Base-by-base conservation (phyloP, 2,329 filamentous ascomycete species). In the Aspergillus viridinutans region DNA sequence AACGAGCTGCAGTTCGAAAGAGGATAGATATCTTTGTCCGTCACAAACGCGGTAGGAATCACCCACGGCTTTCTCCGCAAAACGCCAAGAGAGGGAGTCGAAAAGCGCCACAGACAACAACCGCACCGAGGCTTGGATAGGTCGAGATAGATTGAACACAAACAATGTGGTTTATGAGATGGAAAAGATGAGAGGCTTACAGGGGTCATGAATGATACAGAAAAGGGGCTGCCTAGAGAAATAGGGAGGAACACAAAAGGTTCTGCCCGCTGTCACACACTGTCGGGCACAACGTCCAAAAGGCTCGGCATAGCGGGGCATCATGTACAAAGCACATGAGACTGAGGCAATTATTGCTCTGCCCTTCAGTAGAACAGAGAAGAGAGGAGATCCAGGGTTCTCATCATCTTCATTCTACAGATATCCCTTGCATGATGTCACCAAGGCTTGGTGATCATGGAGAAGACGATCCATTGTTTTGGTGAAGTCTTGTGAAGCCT, bases 271-370 rank as follows among this genome's bases (percentile, higher is more conserved):
- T 23, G 49, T 35, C 49, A 26, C 49, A 14, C 38, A 23, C 17
- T 40, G 29, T 51, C 28, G 43, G 26, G 26, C 26, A 43, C 35
- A 28, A 45, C 40, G 8, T n/a, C 29, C 25, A 51, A 58, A 55
- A 57, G 45, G 52, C 56, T 58, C 56, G 56, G 56, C 56, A 58
- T 55, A 49, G 56, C 56, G 56, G 53, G 56, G 55, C 52, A 57
- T 54, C 48, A 55, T 28, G 32, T 55, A 53, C 38, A 52, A 47
- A 28, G 42, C 17, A 49, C 14, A n/a, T 17, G 42, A 32, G 52
- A 10, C 40, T 38, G 35, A 47, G 43, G 26, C 17, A 47, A 49
- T 26, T 14, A 47, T 45, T 43, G 40, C 40, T 43, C n/a, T 43
- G 8, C 40, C 17, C 9, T 45, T 4, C 42, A 23, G 40, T 12